A percentile compares a stretch with the other conserved stretches of the same genome.
These are phyloP conservation scores for Rhynchospora tenuis DNA, from an alignment of 176 grass and related monocot species.

Conservation along the genomic window DNA sequence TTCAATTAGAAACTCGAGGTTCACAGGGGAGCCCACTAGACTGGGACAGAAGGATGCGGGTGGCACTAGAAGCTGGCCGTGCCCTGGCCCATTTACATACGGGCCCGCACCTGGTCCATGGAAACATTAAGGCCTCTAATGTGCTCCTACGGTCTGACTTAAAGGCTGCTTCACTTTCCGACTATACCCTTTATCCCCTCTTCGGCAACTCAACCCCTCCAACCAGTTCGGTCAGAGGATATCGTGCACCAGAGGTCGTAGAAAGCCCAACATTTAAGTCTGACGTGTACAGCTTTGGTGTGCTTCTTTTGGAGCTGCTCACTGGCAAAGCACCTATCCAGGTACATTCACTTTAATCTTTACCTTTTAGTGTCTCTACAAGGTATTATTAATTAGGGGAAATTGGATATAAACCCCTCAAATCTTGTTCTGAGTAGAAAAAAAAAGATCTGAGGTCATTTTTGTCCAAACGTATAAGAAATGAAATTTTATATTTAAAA, in stretches of 20 bases:
- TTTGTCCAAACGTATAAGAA: no score
- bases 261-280: conserved; percentile 59
- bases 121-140: conserved; percentile 90
- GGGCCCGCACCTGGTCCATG: conserved; percentile 55
- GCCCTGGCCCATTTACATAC: conserved; percentile 75
- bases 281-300: conserved; percentile 79
- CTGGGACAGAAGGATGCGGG: conserved; percentile 78
- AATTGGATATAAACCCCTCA: no score
- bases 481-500: no score
- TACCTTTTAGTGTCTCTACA: not conserved
- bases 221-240: conserved; percentile 39
- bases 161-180: conserved; percentile 56
- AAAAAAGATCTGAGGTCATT: no score
- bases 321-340: conserved; percentile 58
- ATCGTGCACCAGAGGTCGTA: conserved; percentile 69
- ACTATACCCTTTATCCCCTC: conserved; percentile 67
- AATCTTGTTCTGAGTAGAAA: no score
- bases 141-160: conserved; percentile 72
- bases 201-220: conserved; percentile 45
- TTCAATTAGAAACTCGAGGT: conserved; percentile 46
- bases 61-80: conserved; percentile 61
- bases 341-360: conserved; percentile 3
- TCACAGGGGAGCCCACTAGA: conserved; percentile 45
- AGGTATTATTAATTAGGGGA: not conserved
- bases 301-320: conserved; percentile 73